phyloP scores from a whole-genome alignment of 345 rosid species.

The Ceriops zippeliana region DNA sequence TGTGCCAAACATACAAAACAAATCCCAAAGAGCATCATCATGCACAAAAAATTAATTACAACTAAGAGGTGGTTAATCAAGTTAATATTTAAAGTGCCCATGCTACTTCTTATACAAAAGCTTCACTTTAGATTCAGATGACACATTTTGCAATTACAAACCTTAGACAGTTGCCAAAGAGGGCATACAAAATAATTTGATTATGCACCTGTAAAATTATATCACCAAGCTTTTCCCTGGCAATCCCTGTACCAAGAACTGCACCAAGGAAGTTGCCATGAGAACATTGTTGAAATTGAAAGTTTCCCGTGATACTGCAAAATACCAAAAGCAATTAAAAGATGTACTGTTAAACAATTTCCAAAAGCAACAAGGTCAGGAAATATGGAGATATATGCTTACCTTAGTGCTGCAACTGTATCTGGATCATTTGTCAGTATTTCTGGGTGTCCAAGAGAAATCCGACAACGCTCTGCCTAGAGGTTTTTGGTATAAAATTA shows the following conservation, averaged over 20 bases:
- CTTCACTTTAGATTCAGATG: no score
- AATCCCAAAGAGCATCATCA: no score
- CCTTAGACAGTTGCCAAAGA: neutral
- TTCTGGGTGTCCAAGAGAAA: conserved; percentile 77
- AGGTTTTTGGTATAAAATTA: conserved; percentile 16
- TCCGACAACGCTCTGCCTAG: conserved; percentile 91
- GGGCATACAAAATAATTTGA: neutral
- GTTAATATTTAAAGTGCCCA: neutral
- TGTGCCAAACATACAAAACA: neutral
- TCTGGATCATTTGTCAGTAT: conserved; percentile 56
- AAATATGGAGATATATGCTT: neutral
- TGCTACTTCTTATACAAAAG: neutral
- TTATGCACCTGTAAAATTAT: conserved; percentile 73
- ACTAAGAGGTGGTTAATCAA: no score
- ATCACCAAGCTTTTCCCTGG: conserved; percentile 86
- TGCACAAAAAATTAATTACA: no score
- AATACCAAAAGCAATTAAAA: conserved; percentile 6
- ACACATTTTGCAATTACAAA: neutral
- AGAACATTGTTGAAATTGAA: conserved; percentile 70
- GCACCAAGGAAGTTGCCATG: conserved; percentile 95
- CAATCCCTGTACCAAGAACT: conserved; percentile 86
- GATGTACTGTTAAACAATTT: neutral
- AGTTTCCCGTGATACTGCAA: conserved; percentile 72
- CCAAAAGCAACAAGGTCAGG: no score
- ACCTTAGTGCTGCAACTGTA: conserved; percentile 75